Conservation (phyloP, 306 rosid genomes). For the Luffa acutangula region DNA sequence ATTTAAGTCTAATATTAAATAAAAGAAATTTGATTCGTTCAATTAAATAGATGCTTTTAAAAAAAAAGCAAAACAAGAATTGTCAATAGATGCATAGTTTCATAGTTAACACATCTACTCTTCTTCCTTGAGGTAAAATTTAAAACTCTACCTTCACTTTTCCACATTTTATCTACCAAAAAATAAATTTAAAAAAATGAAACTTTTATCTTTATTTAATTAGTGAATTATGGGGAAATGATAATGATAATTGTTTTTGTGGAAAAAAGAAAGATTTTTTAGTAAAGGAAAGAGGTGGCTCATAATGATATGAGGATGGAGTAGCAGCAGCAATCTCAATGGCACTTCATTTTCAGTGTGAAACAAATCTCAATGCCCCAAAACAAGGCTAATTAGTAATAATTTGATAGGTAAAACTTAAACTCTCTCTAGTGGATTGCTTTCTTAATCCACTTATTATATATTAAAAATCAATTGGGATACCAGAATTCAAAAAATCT, state of each 20-base stretch:
- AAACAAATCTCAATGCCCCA: neutral
- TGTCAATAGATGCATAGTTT: no score
- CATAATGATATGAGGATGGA: neutral
- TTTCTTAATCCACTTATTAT: neutral
- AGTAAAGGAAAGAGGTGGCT: neutral
- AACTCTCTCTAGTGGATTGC: neutral
- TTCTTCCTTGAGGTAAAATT: no score
- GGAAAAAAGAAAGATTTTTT: neutral
- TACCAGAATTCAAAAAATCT: neutral
- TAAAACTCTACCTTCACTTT: no score
- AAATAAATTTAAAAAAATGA: no score
- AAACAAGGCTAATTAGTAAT: neutral
- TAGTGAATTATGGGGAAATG: neutral
- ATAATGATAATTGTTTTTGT: neutral
- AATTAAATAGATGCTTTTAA: no score
- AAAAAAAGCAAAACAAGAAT: no score
- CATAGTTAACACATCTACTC: no score
- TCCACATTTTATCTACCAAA: no score
- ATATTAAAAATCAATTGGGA: neutral
- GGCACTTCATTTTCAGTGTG: slow-evolving; percentile 1
- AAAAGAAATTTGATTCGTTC: no score
- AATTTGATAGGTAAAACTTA: neutral
- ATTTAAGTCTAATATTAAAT: no score
- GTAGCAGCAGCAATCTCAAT: neutral
- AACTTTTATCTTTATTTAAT: neutral